Base-by-base conservation (phyloP, 1,284 basidiomycete species). In the Sporisorium exsertum region DNA sequence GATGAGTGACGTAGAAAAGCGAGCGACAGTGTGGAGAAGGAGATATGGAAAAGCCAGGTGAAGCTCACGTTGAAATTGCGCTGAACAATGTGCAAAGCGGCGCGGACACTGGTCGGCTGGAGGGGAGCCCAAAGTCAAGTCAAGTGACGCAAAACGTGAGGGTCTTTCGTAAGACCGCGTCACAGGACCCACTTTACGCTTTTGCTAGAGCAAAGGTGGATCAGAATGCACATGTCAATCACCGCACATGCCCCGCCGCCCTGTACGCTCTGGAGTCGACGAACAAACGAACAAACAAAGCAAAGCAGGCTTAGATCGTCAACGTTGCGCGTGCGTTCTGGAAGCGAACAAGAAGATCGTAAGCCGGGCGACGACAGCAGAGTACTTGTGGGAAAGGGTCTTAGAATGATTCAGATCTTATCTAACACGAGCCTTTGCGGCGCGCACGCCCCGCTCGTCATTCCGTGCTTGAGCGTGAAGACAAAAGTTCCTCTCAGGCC, bases 361-460 rank as follows among this genome's bases (percentile, higher is more conserved):
- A n/a, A 10, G 22, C 37, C 10, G 24, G 26, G 3, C 24, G 12
- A 37, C 26, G 22, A 26, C 47, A 20, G 58, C 45, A 40, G 29
- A 5, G 47, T 42, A 24, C 32, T 37, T 8, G 15, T 18, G 32
- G 5, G 15, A 9, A 9, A 47, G 56, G 50, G 51, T 59, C 55
- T 49, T 33, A 53, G 43, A n/a, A 57, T 70, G 67, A 64, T 57
- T 64, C 67, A 70, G 58, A 57, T 49, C 67, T 70, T 70, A 70
- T 70, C 67, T 64, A 70, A 70, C 32, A 32, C 24, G n/a, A n/a
- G n/a, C n/a, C n/a, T n/a, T n/a, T 37, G 12, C 22, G 27, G 29
- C 29, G 29, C 29, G 5, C 18, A 35, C 42, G 43, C 40, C n/a
- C 29, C n/a, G 10, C 50, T 52, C 22, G 50, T 35, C 50, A 52